These are phyloP conservation scores for Cercophora sp. DNA, from an alignment of 495 filamentous ascomycete species.

Conservation along the genomic window DNA sequence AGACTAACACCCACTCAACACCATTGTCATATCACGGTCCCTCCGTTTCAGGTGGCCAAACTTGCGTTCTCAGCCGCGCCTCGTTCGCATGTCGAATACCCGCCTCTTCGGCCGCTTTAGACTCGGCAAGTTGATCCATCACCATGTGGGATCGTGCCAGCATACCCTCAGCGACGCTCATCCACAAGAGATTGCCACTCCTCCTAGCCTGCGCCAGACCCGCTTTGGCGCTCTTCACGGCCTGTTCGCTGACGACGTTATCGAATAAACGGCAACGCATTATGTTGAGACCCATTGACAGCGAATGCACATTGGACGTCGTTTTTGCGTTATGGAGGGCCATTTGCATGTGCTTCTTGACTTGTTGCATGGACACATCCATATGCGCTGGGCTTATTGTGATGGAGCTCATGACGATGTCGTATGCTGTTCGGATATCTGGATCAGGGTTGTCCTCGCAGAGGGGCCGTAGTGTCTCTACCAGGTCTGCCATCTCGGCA, in stretches of 20 bases:
- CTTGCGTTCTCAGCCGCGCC: constrained; percentile 23
- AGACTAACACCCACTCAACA: no score
- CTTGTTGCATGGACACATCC: constrained; percentile 56
- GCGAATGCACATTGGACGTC: constrained; percentile 69
- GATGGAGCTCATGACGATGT: constrained; percentile 68
- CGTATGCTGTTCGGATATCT: constrained; percentile 72
- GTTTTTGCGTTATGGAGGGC: constrained; percentile 47
- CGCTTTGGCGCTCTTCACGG: constrained; percentile 79
- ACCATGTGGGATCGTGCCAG: constrained; percentile 69
- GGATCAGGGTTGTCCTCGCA: constrained; percentile 65
- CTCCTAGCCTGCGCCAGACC: constrained; percentile 69
- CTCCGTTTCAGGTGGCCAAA: no score
- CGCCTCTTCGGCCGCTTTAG: constrained; percentile 32
- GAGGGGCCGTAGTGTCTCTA: constrained; percentile 63
- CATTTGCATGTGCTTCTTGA: constrained; percentile 71
- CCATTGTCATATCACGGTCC: no score
- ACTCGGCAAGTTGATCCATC: constrained; percentile 65
- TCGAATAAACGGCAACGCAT: constrained; percentile 85
- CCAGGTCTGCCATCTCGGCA: constrained; percentile 46
- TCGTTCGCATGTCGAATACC: constrained; percentile 30
- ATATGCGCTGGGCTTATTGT: constrained; percentile 46
- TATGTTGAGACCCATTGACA: constrained; percentile 75
- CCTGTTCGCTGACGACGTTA: constrained; percentile 82
- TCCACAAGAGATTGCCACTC: constrained; percentile 77
- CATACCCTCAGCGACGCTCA: constrained; percentile 77